phyloP scores from a whole-genome alignment of 2,329 filamentous ascomycete genomes.

The Neonectria hederae region DNA sequence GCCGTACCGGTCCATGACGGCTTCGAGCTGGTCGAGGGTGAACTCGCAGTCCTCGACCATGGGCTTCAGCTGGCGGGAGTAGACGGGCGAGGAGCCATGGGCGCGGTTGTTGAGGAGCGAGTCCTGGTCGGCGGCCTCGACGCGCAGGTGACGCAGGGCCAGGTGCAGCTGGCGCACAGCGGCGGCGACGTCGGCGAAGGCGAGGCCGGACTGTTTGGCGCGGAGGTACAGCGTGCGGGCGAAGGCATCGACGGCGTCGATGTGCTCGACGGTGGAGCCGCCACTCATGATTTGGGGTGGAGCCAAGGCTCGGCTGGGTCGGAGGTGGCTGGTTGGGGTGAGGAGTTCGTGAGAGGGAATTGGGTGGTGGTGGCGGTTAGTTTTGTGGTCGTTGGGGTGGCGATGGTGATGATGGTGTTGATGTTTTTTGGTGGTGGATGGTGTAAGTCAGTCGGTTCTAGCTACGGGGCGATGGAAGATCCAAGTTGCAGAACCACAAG shows the following conservation, averaged over 20 bases:
- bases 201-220: slow-evolving; percentile 55
- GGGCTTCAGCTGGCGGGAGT: slow-evolving; percentile 59
- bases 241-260: slow-evolving; percentile 65
- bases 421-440: background rate
- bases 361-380: background rate
- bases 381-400: background rate
- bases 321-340: background rate
- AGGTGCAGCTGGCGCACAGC: slow-evolving; percentile 64
- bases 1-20: slow-evolving; percentile 59
- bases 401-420: background rate
- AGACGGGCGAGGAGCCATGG: slow-evolving; percentile 50
- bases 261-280: slow-evolving; percentile 52
- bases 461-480: background rate
- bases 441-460: slow-evolving; percentile 10
- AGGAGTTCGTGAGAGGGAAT: background rate
- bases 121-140: slow-evolving; percentile 65
- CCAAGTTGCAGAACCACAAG: background rate
- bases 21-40: slow-evolving; percentile 64
- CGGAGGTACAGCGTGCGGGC: slow-evolving; percentile 65
- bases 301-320: background rate
- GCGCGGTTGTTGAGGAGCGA: slow-evolving; percentile 60
- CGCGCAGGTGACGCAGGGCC: slow-evolving; percentile 65
- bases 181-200: slow-evolving; percentile 60
- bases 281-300: slow-evolving; percentile 43
- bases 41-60: slow-evolving; percentile 66